Conservation (phyloP, 768 basidiomycete genomes). For the Obba rivulosa region DNA sequence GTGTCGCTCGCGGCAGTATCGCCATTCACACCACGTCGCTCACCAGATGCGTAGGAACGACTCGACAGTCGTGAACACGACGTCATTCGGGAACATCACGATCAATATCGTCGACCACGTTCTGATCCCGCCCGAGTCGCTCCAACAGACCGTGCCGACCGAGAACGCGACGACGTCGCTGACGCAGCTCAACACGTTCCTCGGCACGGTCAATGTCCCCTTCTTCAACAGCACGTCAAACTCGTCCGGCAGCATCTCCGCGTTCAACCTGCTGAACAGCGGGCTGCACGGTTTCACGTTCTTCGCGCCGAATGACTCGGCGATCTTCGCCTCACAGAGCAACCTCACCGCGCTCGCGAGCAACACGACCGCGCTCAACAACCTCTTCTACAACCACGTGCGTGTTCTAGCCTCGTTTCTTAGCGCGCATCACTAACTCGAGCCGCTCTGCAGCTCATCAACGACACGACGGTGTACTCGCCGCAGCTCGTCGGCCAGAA, state of each 20-base stretch:
- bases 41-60: constrained; percentile 21
- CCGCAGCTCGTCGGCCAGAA: constrained; percentile 36
- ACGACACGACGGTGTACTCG: constrained; percentile 65
- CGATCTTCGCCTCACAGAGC: constrained; percentile 34
- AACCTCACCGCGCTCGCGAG: constrained; percentile 27
- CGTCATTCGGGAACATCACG: constrained; percentile 32
- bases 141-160: constrained; percentile 36
- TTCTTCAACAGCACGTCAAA: constrained; percentile 23
- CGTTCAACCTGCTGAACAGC: constrained; percentile 29
- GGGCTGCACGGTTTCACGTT: constrained; percentile 52
- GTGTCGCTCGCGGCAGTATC: not conserved
- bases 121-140: constrained; percentile 45
- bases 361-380: constrained; percentile 42
- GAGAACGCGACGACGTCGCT: constrained; percentile 37
- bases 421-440: not conserved
- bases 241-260: constrained; percentile 32
- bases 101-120: constrained; percentile 48
- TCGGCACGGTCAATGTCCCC: constrained; percentile 20
- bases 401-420: constrained; percentile 13
- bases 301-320: constrained; percentile 58
- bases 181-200: constrained; percentile 24
- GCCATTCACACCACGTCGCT: constrained; percentile 1
- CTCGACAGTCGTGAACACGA: constrained; percentile 33
- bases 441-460: constrained; percentile 42
- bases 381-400: constrained; percentile 58